A percentile compares a stretch with the other conserved stretches of the same genome.
phyloP scores from a whole-genome alignment of 2,329 filamentous ascomycete species.

The Penicillium sp. region DNA sequence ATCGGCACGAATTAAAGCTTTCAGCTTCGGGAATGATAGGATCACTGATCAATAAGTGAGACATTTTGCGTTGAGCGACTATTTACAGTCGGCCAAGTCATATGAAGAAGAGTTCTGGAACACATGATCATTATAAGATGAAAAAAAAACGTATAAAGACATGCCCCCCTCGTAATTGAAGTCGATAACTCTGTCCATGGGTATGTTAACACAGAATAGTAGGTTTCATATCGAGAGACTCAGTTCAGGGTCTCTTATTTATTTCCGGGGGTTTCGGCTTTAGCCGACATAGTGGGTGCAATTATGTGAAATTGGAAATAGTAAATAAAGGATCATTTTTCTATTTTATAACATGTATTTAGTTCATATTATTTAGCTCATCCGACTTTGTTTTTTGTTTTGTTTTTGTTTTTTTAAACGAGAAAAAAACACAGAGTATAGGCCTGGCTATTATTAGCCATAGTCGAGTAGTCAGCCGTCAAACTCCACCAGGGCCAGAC shows the following conservation, averaged over 20 bases:
- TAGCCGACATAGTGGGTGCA: not conserved
- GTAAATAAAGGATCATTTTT: not conserved
- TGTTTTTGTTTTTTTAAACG: not conserved
- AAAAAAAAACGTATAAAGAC: too few relatives aligned
- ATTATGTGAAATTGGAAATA: not conserved
- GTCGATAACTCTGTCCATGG: not conserved
- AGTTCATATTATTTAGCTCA: too few relatives aligned
- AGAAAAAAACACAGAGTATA: not conserved
- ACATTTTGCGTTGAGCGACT: slow-evolving; percentile 4
- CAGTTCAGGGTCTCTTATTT: not conserved
- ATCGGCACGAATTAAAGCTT: not conserved
- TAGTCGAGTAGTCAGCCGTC: slow-evolving; percentile 16
- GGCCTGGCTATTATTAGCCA: slow-evolving; percentile 8
- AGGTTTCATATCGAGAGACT: not conserved
- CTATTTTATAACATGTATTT: not conserved
- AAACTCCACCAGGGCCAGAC: slow-evolving; percentile 23
- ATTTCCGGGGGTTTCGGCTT: not conserved
- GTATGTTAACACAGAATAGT: not conserved
- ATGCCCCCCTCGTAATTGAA: not conserved
- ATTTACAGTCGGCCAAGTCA: slow-evolving; percentile 1
- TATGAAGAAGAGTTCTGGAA: not conserved
- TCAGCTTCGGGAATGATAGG: not conserved
- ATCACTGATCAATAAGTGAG: slow-evolving; percentile 10
- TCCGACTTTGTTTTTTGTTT: too few relatives aligned
- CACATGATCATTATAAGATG: too few relatives aligned